phyloP scores from a whole-genome alignment of 345 rosid genomes.

The Balakata baccata region DNA sequence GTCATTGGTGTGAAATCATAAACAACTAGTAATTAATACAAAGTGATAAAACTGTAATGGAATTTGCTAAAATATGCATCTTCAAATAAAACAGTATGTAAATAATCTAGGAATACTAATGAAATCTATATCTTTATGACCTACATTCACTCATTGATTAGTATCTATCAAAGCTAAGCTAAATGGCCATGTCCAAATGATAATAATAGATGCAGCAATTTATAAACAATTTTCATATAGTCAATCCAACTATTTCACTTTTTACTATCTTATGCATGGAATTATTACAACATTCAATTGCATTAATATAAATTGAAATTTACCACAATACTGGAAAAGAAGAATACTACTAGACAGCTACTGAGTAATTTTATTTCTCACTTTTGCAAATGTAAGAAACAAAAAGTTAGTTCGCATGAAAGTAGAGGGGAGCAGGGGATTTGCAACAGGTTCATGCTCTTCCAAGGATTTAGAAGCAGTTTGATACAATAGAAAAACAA shows the following conservation, averaged over 20 bases:
- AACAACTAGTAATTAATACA: background rate
- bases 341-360: background rate
- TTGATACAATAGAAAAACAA: slow-evolving; percentile 1
- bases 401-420: too few species aligned
- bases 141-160: background rate
- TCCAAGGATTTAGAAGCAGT: background rate
- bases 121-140: background rate
- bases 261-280: background rate
- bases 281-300: background rate
- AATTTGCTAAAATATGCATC: background rate
- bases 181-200: background rate
- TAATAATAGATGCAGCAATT: background rate
- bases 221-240: background rate
- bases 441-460: too few species aligned
- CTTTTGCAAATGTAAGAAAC: too few species aligned
- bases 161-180: background rate
- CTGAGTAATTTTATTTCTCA: background rate
- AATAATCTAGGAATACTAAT: background rate
- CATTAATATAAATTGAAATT: background rate
- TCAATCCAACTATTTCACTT: background rate
- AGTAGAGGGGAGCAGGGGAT: too few species aligned
- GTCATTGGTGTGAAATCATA: background rate
- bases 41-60: background rate
- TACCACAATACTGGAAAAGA: background rate
- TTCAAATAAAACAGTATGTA: background rate